Base-by-base conservation (phyloP, 345 rosid species). In the Hypericum androsaemum region DNA sequence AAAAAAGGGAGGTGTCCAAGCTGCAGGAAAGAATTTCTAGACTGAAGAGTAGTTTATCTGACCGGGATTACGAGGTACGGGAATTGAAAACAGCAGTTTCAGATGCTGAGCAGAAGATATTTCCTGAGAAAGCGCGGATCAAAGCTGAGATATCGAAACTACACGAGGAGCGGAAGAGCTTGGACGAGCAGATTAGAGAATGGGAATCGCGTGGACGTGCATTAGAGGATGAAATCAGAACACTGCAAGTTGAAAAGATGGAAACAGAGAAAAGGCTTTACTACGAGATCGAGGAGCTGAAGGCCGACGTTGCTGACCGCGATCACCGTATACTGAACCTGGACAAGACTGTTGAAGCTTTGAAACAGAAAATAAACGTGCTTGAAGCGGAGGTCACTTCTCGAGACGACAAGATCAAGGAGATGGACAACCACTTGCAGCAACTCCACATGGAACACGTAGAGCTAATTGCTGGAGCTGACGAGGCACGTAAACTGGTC, bases 291-390 rank as follows among this genome's bases (percentile, higher is more conserved):
- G 43, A 55, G 49, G 68, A 64, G 37, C 47, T 84, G 64, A 70
- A 67, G 70, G 65, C 16, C 42, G 77, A 80, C 28, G 63, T 73
- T 44, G 58, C 47, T 11, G 76, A 60, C 35, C 73, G 74, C 56
- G 64, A 49, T 5, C 56, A 37, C 10, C 66, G 6, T 1, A 59
- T 74, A 9, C 72, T 71, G 53, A 56, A 56, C 6, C 47, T 86
- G 57, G 74, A 78, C 56, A 81, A 72, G 66, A 61, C 50, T 49
- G 54, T 80, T 9, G 82, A 68, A 43, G 16, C 7, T 50, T 70
- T 38, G 66, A 80, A 56, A 57, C 73, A 76, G 7, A 85, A 82
- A 65, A 84, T 60, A 68, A 87, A 80, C 41, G 75, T 54, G 60
- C 32, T 70, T n/a, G 57, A 57, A 46, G 80, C 78, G n/a, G 81